Conservation (phyloP, 345 rosid genomes). For the Noccaea caerulescens region DNA sequence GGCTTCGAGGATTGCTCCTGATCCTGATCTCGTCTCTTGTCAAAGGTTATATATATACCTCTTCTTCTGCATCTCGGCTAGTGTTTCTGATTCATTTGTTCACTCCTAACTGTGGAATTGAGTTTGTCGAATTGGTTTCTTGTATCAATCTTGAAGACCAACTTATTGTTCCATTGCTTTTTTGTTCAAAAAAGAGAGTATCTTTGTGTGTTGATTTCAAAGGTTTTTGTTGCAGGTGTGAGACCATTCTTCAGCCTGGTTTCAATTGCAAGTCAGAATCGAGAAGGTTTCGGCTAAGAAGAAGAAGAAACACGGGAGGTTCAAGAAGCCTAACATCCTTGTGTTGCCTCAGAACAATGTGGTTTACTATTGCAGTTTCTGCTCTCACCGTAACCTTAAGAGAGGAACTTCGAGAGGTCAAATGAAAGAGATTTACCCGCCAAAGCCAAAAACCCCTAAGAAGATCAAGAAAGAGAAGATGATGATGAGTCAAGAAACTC, state of each 20-base stretch:
- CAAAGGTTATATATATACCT: conserved; percentile 29
- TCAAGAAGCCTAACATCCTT: conserved; percentile 38
- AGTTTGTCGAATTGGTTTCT: neutral
- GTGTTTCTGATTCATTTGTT: no score
- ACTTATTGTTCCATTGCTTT: no score
- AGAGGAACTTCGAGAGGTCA: conserved; percentile 41
- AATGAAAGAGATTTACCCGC: conserved; percentile 39
- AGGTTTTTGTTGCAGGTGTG: conserved; percentile 57
- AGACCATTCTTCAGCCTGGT: conserved; percentile 74
- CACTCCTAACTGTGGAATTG: no score
- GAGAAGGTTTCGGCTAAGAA: conserved; percentile 54
- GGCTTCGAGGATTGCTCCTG: conserved; percentile 50
- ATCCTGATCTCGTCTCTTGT: conserved; percentile 52
- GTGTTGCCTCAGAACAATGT: conserved; percentile 57
- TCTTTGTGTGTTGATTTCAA: neutral
- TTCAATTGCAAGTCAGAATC: conserved; percentile 37
- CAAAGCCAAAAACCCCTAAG: conserved; percentile 11
- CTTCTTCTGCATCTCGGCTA: neutral
- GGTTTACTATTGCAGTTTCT: conserved; percentile 66
- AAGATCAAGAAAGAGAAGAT: conserved; percentile 14
- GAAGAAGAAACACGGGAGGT: conserved; percentile 18
- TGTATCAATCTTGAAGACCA: neutral
- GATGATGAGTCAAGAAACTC: neutral
- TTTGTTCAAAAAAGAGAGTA: neutral
- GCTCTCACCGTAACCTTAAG: conserved; percentile 53